Evolutionary conservation across 2,329 filamentous ascomycete species (phyloP).

Genomic region (Colletotrichum liaoningense): DNA sequence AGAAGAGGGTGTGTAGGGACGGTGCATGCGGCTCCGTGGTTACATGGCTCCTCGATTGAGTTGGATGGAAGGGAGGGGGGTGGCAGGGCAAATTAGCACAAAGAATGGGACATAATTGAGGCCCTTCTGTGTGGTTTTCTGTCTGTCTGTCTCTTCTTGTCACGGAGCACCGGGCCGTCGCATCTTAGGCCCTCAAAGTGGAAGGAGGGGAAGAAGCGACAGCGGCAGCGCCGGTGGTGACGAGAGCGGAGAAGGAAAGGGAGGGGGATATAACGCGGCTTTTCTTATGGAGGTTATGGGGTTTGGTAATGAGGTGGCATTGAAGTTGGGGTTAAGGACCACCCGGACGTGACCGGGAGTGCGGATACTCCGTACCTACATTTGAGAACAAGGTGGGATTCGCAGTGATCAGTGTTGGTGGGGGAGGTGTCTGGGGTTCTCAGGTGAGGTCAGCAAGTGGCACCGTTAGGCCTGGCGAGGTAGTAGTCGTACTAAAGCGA

Average conservation of each 20-base stretch:
- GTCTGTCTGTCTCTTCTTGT: neutral
- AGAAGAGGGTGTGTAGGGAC: neutral
- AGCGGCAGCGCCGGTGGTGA: too few relatives aligned
- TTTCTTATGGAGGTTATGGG: neutral
- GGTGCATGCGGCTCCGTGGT: slow-evolving; percentile 25
- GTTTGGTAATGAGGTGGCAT: neutral
- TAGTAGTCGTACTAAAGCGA: neutral
- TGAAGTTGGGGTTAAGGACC: neutral
- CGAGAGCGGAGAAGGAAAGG: neutral
- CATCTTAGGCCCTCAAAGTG: slow-evolving; percentile 21
- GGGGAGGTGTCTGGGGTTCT: neutral
- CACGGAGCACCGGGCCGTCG: slow-evolving; percentile 31
- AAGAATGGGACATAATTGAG: neutral
- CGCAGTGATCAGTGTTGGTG: neutral
- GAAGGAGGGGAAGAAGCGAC: neutral
- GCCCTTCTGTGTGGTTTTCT: neutral
- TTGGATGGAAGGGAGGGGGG: neutral
- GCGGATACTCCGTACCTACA: neutral
- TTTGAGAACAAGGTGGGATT: neutral
- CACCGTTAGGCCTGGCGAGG: neutral
- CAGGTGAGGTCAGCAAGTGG: neutral
- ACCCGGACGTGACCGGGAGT: too few relatives aligned
- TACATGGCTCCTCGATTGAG: neutral
- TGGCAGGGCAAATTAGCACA: neutral
- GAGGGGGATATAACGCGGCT: neutral